Evolutionary conservation across 2,329 filamentous ascomycete genomes (phyloP).

Genomic region (Cladosporium sp.): DNA sequence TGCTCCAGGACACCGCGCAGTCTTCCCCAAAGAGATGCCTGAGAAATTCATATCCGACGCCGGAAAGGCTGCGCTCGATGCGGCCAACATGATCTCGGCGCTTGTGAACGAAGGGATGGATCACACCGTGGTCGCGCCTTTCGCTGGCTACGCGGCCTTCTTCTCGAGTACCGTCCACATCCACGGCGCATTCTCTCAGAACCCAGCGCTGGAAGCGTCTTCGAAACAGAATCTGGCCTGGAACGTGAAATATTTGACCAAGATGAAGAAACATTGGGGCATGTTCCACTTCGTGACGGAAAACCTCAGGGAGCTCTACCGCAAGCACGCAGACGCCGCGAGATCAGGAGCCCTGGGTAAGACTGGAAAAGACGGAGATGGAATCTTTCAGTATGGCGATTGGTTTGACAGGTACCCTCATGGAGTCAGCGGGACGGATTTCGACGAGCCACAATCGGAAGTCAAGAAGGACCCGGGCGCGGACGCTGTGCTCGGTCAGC

Average conservation of each 20-base stretch:
- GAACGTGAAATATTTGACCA: slow-evolving; percentile 84
- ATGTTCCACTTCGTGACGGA: slow-evolving; percentile 98
- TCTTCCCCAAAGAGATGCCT: slow-evolving; percentile 59
- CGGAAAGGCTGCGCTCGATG: slow-evolving; percentile 65
- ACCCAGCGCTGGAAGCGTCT: slow-evolving; percentile 63
- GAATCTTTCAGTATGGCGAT: slow-evolving; percentile 90
- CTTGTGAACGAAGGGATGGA: slow-evolving; percentile 74
- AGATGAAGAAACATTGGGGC: slow-evolving; percentile 97
- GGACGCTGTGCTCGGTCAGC: slow-evolving; percentile 85
- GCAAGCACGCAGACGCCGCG: slow-evolving; percentile 74
- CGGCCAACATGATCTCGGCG: slow-evolving; percentile 80
- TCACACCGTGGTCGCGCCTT: slow-evolving; percentile 79
- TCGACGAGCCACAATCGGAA: slow-evolving; percentile 61
- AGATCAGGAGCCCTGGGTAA: slow-evolving; percentile 51
- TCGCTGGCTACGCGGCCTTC: slow-evolving; percentile 91
- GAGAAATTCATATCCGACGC: slow-evolving; percentile 71
- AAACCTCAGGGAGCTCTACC: slow-evolving; percentile 82
- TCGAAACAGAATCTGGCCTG: slow-evolving; percentile 79
- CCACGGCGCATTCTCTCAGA: slow-evolving; percentile 82
- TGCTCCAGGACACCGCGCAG: slow-evolving; percentile 53
- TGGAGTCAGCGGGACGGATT: slow-evolving; percentile 78
- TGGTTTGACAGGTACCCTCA: slow-evolving; percentile 96
- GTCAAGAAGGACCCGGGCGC: slow-evolving; percentile 70
- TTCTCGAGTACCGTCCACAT: slow-evolving; percentile 92
- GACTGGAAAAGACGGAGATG: slow-evolving; percentile 39